Base-by-base conservation (phyloP, 1,284 basidiomycete genomes). In the Abortiporus biennis region DNA sequence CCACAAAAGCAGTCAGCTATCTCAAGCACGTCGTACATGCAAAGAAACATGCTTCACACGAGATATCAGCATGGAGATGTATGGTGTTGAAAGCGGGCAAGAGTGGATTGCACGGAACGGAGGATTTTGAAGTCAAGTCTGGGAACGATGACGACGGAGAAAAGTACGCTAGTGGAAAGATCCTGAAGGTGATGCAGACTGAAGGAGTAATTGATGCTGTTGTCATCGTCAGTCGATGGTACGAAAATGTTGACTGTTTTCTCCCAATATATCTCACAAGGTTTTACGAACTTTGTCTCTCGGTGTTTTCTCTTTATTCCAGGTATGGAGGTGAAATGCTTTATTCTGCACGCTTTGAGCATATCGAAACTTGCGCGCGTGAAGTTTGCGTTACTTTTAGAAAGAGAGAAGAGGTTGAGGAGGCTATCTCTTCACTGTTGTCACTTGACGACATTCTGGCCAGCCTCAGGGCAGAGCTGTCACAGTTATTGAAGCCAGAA, bases 251-350 rank as follows among this genome's bases (percentile, higher is more conserved):
- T 9, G 27, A 9, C 27, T 29, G 27, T 29, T 29, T 30, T 29
- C 19, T 15, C 6, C 23, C 17, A 24, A 12, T 36, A 29, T n/a
- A 19, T 15, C 17, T 6, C 35, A 21, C 13, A 9, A 19, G 13
- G 20, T 23, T 15, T 22, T 37, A n/a, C n/a, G n/a, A n/a, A n/a
- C n/a, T n/a, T n/a, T 29, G 38, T 22, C 29, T 35, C 12, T 39
- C 32, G n/a, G 29, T 27, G 25, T 23, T 17, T 27, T 30, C 13
- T 25, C 22, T 22, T 15, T 29, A 11, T n/a, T 16, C 9, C 49
- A 85, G 86, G 85, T 92, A 83, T 52, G 89, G 88, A 0, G 90
- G 89, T 6, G 78, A 74, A 20, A 66, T 91, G 66, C 58, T 83
- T 3, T 80, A 80, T 2, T 76, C 79, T 8, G 74, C 68, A 8